Evolutionary conservation across 2,329 filamentous ascomycete species (phyloP), one percentile per base, ranked within the genome.

Genomic region (Aschersonia sp.): DNA sequence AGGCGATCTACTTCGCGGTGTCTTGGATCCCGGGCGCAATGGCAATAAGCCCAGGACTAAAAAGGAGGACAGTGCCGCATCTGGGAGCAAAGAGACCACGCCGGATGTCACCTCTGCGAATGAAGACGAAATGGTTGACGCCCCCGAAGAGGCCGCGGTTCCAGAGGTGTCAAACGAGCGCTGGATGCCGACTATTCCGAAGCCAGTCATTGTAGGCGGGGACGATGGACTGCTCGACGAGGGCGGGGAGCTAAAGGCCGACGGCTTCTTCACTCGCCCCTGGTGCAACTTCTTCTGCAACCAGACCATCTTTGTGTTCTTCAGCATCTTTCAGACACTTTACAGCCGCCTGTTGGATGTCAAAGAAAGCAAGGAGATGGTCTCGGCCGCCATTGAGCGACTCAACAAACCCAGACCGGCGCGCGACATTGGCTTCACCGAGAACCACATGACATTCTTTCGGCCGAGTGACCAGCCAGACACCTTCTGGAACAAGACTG

Each of bases 221-320:
- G 76, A 65, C 66, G 82, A 68, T 67, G 76, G 57, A 56, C 69
- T 67, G 59, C 71, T 68, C 63, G 77, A 71, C 59, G 74, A 69
- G 40, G 79, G 76, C 54, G 77, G 73, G 59, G 80, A 73, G 65
- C 77, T 76, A 56, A 90, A 75, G 71, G 84, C 67, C 51, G 87
- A 95, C 51, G 84, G 88, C 46, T 81, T 85, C 49, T 94, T 92
- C 65, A 74, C 76, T 54, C 84, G 89, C 44, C 80, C 81, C 9
- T 81, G 79, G 65, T 94, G 87, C 69, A 90, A 90, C 60, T 79
- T 97, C 61, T 98, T 94, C 68, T 83, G 83, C 62, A 97, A 95
- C 62, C 78, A 87, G 57, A 87, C 84, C 4, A 83, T 98, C 50
- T 95, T 88, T 61, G 89, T 92, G 65, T 97, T 98, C 72, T 84